These are phyloP conservation scores for Globisporangium polare DNA, from an alignment of 352 stramenopile genomes.

Conservation along the genomic window DNA sequence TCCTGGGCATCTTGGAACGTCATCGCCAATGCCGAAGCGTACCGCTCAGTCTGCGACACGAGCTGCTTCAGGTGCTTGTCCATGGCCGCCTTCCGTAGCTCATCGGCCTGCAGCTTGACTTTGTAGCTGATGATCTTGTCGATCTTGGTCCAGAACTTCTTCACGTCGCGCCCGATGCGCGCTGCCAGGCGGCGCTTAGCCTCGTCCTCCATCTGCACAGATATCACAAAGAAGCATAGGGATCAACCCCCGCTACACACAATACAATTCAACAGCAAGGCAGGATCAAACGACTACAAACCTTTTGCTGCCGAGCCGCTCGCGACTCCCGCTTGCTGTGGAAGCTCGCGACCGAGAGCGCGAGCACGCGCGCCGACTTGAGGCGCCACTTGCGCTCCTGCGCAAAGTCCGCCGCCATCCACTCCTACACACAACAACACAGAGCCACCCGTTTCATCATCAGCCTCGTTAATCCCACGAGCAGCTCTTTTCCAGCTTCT, in stretches of 20 bases:
- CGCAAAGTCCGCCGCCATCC: constrained; percentile 92
- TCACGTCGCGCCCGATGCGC: constrained; percentile 86
- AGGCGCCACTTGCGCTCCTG: constrained; percentile 87
- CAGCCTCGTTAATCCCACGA: background rate
- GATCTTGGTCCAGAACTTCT: constrained; percentile 97
- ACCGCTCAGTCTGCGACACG: constrained; percentile 96
- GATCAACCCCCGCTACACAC: too few relatives aligned
- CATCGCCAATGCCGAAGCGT: constrained; percentile 82
- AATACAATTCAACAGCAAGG: too few relatives aligned
- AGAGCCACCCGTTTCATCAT: too few relatives aligned
- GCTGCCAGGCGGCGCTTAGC: constrained; percentile 51
- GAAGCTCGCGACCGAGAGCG: constrained; percentile 52
- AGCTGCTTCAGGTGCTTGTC: constrained; percentile 95
- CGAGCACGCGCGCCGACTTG: constrained; percentile 70
- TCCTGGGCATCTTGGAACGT: constrained; percentile 40
- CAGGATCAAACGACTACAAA: too few relatives aligned
- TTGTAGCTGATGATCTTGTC: constrained; percentile 98
- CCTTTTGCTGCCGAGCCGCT: constrained; percentile 31
- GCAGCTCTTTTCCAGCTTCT: too few relatives aligned
- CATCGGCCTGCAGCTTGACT: constrained; percentile 91
- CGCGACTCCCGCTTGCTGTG: constrained; percentile 44
- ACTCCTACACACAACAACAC: constrained; percentile 40
- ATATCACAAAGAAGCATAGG: too few relatives aligned
- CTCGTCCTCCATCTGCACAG: constrained; percentile 32
- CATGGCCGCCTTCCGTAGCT: constrained; percentile 89